Evolutionary conservation across 352 stramenopile species (phyloP).

Genomic region (Globisporangium radiosum): DNA sequence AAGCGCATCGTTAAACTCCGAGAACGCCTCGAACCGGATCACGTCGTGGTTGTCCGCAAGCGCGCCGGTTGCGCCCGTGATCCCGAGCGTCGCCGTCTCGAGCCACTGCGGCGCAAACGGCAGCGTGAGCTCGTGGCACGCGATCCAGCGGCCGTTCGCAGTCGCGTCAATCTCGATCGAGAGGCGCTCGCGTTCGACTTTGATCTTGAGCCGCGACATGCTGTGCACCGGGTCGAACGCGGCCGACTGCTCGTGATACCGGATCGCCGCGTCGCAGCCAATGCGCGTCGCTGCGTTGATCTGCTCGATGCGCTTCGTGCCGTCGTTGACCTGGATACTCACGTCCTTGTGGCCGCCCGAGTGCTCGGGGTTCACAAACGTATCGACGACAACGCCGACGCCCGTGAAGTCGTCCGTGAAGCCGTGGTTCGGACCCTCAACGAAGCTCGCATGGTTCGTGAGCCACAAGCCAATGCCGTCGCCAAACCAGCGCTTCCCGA

Average conservation of each 20-base stretch:
- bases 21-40: constrained; percentile 68
- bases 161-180: constrained; percentile 65
- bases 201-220: constrained; percentile 72
- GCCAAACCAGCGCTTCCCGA: constrained; percentile 79
- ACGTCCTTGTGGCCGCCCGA: constrained; percentile 81
- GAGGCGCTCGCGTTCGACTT: constrained; percentile 51
- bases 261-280: constrained; percentile 71
- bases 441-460: constrained; percentile 52
- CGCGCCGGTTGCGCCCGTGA: constrained; percentile 69
- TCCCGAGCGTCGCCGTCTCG: constrained; percentile 46
- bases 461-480: constrained; percentile 83
- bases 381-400: constrained; percentile 78
- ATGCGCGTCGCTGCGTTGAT: constrained; percentile 60
- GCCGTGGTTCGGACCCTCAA: constrained; percentile 60
- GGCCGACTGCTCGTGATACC: constrained; percentile 74
- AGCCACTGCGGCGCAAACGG: constrained; percentile 69
- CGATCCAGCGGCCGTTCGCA: constrained; percentile 48
- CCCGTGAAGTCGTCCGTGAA: constrained; percentile 74
- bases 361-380: constrained; percentile 81
- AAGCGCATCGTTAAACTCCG: constrained; percentile 40
- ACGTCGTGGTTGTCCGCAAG: constrained; percentile 85
- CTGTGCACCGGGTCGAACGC: constrained; percentile 78
- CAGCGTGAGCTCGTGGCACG: constrained; percentile 57
- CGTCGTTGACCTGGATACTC: constrained; percentile 78
- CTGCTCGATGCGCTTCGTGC: constrained; percentile 55